phyloP scores from a whole-genome alignment of 2,329 filamentous ascomycete genomes.

The Leptodontidium sp. region DNA sequence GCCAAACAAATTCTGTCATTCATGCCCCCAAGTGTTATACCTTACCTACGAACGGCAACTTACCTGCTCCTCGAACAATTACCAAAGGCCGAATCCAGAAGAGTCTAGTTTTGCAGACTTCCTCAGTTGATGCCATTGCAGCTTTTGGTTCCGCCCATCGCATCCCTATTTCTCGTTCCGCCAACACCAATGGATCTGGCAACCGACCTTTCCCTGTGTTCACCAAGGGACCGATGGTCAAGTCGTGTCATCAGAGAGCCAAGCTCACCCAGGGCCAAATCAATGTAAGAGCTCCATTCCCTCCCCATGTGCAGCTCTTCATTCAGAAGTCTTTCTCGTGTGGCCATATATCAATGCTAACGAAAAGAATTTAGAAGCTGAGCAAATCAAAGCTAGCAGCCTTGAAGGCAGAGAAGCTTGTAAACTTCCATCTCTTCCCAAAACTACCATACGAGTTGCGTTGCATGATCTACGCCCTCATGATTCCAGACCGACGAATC shows the following conservation, averaged over 20 bases:
- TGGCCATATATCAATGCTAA: neutral
- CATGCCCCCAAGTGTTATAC: too few relatives aligned
- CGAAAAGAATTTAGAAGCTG: neutral
- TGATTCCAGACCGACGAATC: slow-evolving; percentile 11
- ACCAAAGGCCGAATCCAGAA: too few relatives aligned
- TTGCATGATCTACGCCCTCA: slow-evolving; percentile 10
- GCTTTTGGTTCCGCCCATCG: too few relatives aligned
- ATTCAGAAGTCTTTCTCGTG: too few relatives aligned
- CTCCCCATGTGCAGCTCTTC: too few relatives aligned
- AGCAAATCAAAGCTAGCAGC: neutral
- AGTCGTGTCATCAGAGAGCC: neutral
- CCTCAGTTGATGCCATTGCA: too few relatives aligned
- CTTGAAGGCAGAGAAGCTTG: neutral
- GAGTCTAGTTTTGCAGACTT: too few relatives aligned
- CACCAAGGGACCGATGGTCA: neutral
- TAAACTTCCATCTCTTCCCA: neutral
- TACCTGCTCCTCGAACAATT: too few relatives aligned
- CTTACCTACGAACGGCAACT: too few relatives aligned
- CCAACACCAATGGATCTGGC: too few relatives aligned
- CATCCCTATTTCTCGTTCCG: too few relatives aligned
- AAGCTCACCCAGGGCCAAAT: neutral
- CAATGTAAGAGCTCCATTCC: neutral
- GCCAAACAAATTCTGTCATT: too few relatives aligned
- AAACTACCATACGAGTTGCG: slow-evolving; percentile 3
- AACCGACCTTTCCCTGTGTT: neutral